These are phyloP conservation scores for Kappamyces sp. DNA, from an alignment of 192 early-diverging fungal genomes.

Conservation along the genomic window DNA sequence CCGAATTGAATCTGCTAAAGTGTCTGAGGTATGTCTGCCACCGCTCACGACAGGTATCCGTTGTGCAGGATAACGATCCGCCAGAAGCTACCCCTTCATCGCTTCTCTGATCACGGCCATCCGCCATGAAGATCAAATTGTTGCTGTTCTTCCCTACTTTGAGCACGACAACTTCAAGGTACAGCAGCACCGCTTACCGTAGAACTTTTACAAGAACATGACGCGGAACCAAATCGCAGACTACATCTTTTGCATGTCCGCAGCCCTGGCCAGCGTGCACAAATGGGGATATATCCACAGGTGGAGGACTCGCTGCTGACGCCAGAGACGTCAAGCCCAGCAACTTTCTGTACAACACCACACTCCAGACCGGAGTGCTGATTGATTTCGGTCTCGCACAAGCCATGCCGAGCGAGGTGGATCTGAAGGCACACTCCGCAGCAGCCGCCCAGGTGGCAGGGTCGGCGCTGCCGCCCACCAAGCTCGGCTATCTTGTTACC, in stretches of 20 bases:
- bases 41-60: conserved; percentile 8
- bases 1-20: conserved; percentile 74
- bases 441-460: too few relatives aligned
- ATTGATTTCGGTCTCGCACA: conserved; percentile 94
- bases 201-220: conserved; percentile 62
- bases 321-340: conserved; percentile 79
- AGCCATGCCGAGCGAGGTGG: conserved; percentile 10
- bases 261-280: conserved; percentile 69
- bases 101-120: conserved; percentile 73
- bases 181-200: conserved; percentile 5
- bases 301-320: neutral
- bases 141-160: conserved; percentile 79
- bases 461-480: too few relatives aligned
- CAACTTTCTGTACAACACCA: conserved; percentile 84
- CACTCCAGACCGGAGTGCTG: conserved; percentile 67
- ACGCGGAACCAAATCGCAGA: conserved; percentile 62
- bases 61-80: neutral
- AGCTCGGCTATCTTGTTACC: conserved; percentile 22
- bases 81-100: conserved; percentile 63
- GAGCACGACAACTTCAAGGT: conserved; percentile 76
- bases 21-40: conserved; percentile 43
- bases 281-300: conserved; percentile 71
- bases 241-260: conserved; percentile 71
- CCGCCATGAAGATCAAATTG: conserved; percentile 74
- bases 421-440: neutral